Base-by-base conservation (phyloP, 1,284 basidiomycete genomes). In the Cutaneotrichosporon cutaneum region DNA sequence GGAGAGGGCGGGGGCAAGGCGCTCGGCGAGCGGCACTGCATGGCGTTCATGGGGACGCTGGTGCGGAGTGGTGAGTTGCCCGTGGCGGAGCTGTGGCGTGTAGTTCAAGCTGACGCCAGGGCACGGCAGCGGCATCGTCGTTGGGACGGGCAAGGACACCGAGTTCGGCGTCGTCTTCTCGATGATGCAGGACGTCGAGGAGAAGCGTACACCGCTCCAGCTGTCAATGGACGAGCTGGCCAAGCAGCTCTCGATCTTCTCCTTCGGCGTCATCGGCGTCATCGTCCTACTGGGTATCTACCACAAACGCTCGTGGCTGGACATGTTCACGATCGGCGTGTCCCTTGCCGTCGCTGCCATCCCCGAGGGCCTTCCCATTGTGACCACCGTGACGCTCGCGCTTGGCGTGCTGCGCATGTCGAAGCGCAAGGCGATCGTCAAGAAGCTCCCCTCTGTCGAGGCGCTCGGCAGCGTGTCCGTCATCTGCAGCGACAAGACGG, bases 281-380 rank as follows among this genome's bases (percentile, higher is more conserved):
- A 98, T 98, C 62, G 92, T 92, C 75, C 79, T 99, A 58, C 88
- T 98, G 68, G 95, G 95, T 4, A 85, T 95, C 5, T 81, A 88
- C 66, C 94, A 98, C 75, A 82, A 85, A 32, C 83, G 94, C n/a
- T 85, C 89, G 14, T 96, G 93, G 93, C 81, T 98, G 11, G 94
- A 97, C 56, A 97, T 98, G 95, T 98, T 98, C 73, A 98, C 94
- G 11, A 97, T 98, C 67, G 94, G 94, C 82, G 94, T 97, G 4
- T 97, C 94, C 1, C 85, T 98, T 60, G 94, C 94, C 22, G 94
- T 98, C 16, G 95, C 94, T 58, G 94, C 94, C 39, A 98, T 98
- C 65, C 94, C 94, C 0, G 95, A 98, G 81, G 95, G 95, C 26
- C 80, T 99, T 18, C 95, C 95, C 0, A 97, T 98, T 66, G 95